These are phyloP conservation scores for Thuidium tamariscinum DNA, from an alignment of 225 moss, liverwort and hornwort genomes.

Conservation along the genomic window DNA sequence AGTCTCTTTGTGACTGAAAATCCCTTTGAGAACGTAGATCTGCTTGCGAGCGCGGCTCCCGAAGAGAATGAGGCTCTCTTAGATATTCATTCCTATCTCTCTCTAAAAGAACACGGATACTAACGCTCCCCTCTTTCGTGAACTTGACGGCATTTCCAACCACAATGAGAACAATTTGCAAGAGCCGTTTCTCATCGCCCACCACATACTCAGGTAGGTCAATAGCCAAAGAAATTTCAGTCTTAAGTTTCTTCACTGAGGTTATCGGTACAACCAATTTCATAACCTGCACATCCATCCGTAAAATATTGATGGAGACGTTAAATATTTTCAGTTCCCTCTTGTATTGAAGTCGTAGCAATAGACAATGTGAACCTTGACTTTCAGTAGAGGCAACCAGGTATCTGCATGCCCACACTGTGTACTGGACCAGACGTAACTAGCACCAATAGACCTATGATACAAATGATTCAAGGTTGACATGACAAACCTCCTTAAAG, in stretches of 20 bases:
- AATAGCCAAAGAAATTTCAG: constrained; percentile 12
- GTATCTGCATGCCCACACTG: not conserved
- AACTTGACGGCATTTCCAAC: constrained; percentile 72
- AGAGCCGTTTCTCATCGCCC: constrained; percentile 58
- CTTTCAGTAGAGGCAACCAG: not conserved
- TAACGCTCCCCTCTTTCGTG: constrained; percentile 49
- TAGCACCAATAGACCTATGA: not conserved
- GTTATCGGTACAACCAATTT: constrained; percentile 45
- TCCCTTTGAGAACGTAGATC: constrained; percentile 32
- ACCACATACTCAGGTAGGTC: constrained; percentile 53
- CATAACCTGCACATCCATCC: constrained; percentile 33
- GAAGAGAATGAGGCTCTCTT: constrained; percentile 26
- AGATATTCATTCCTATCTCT: constrained; percentile 27
- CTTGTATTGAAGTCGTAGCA: not conserved
- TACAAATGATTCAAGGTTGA: not conserved
- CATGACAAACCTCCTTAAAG: constrained; percentile 37
- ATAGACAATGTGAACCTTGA: not conserved
- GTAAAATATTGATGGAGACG: not conserved
- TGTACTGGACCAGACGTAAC: not conserved
- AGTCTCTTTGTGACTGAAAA: constrained; percentile 25
- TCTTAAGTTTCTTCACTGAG: constrained; percentile 47
- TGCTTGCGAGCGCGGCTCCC: constrained; percentile 28
- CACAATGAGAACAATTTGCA: constrained; percentile 53
- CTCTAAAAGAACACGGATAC: constrained; percentile 26
- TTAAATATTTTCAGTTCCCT: not conserved